These are phyloP conservation scores for Ceratobasidium sp. DNA, from an alignment of 1,284 basidiomycete genomes.

Conservation along the genomic window DNA sequence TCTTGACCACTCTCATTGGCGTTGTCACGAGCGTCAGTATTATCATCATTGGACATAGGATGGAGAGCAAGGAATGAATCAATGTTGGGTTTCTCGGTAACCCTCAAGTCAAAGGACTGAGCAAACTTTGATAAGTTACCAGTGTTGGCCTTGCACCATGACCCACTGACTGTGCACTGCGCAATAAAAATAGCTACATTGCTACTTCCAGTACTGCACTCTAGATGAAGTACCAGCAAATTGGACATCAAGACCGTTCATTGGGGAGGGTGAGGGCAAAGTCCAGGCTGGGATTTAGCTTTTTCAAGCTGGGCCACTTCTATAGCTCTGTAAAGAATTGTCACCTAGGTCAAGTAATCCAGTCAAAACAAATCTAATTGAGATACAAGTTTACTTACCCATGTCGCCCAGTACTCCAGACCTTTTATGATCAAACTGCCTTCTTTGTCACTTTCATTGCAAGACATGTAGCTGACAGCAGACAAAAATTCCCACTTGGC, in stretches of 20 bases:
- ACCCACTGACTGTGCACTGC: not conserved
- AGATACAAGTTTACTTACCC: too few relatives aligned
- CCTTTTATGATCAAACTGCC: not conserved
- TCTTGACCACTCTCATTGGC: too few relatives aligned
- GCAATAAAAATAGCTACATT: slow-evolving; percentile 2
- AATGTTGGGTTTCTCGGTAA: not conserved
- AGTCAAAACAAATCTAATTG: too few relatives aligned
- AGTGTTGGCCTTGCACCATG: not conserved
- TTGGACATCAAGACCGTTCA: not conserved
- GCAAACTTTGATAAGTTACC: not conserved
- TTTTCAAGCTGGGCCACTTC: slow-evolving; percentile 1
- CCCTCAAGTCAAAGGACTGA: not conserved
- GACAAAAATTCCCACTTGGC: not conserved
- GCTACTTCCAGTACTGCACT: slow-evolving; percentile 10
- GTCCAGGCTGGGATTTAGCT: not conserved
- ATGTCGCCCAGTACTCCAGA: not conserved
- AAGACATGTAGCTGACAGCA: not conserved
- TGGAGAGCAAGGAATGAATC: not conserved
- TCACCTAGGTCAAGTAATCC: too few relatives aligned
- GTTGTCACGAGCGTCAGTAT: too few relatives aligned
- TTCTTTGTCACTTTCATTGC: not conserved
- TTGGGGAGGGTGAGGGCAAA: not conserved
- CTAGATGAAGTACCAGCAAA: slow-evolving; percentile 8
- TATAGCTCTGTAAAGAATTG: not conserved
- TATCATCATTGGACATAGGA: too few relatives aligned